phyloP scores from a whole-genome alignment of 108 stramenopile species.

The Epithemia pelagica region DNA sequence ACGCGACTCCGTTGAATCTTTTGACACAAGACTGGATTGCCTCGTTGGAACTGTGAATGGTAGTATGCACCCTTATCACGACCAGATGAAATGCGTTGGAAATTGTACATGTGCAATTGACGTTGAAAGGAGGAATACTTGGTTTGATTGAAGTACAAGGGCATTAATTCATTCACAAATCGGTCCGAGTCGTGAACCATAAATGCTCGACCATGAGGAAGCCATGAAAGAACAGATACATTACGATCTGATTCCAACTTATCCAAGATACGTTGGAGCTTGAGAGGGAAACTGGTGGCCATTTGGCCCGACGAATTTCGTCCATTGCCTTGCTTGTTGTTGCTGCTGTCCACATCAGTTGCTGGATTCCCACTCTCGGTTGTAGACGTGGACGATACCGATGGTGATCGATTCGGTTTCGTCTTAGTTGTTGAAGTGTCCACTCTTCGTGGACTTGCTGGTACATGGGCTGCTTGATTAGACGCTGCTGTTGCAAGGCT shows the following conservation, averaged over 20 bases:
- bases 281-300: slow-evolving; percentile 40
- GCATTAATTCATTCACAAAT: slow-evolving; percentile 69
- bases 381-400: not conserved
- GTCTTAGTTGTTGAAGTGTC: too few relatives aligned
- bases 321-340: not conserved
- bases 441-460: not conserved
- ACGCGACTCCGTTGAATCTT: slow-evolving; percentile 30
- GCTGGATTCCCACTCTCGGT: not conserved
- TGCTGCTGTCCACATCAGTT: not conserved
- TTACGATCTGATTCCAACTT: slow-evolving; percentile 54
- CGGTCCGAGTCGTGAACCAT: slow-evolving; percentile 37
- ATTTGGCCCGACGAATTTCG: not conserved
- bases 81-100: slow-evolving; percentile 45
- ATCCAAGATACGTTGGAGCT: slow-evolving; percentile 65
- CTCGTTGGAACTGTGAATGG: slow-evolving; percentile 46
- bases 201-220: slow-evolving; percentile 62
- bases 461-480: not conserved
- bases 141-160: slow-evolving; percentile 42
- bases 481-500: not conserved
- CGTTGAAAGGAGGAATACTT: slow-evolving; percentile 60
- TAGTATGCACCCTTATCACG: slow-evolving; percentile 34
- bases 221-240: slow-evolving; percentile 44
- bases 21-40: slow-evolving; percentile 23
- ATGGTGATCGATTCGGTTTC: not conserved
- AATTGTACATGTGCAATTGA: slow-evolving; percentile 69